Evolutionary conservation across 1,284 basidiomycete species (phyloP).

Genomic region (Malassezia nana): DNA sequence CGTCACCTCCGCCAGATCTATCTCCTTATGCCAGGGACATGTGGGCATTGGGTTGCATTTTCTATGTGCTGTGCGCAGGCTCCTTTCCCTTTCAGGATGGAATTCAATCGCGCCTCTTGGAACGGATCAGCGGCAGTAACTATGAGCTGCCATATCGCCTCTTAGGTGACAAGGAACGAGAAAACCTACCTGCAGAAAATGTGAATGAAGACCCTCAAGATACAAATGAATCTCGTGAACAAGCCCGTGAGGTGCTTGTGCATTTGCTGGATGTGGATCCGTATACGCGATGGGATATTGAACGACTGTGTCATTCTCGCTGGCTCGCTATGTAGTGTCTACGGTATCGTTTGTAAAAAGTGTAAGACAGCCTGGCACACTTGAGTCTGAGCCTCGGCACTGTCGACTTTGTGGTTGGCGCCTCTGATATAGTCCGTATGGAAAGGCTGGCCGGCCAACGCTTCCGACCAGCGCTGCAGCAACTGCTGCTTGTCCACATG

Average conservation of each 20-base stretch:
- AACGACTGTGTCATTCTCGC: slow-evolving; percentile 6
- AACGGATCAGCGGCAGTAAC: slow-evolving; percentile 8
- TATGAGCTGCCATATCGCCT: slow-evolving; percentile 11
- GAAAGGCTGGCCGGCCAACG: slow-evolving; percentile 15
- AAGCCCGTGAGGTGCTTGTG: slow-evolving; percentile 5
- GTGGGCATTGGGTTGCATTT: slow-evolving; percentile 17
- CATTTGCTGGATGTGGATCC: slow-evolving; percentile 6
- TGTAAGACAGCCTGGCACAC: slow-evolving; percentile 19
- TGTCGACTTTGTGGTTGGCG: slow-evolving; percentile 35
- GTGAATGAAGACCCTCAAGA: background rate
- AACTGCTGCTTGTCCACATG: slow-evolving; percentile 16
- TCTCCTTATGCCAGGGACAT: slow-evolving; percentile 12
- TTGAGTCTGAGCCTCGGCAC: slow-evolving; percentile 18
- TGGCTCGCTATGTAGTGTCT: slow-evolving; percentile 5
- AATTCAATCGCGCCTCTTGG: slow-evolving; percentile 7
- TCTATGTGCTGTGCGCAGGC: slow-evolving; percentile 12
- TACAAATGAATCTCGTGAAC: background rate
- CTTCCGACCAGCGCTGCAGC: slow-evolving; percentile 20
- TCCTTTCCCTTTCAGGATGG: slow-evolving; percentile 9
- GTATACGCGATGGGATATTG: slow-evolving; percentile 6
- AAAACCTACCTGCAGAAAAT: background rate
- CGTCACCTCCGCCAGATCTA: background rate
- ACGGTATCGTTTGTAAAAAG: background rate
- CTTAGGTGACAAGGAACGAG: background rate
- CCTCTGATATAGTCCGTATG: slow-evolving; percentile 19